Base-by-base conservation (phyloP, 805 yeast species). In the Novakomyces olei region DNA sequence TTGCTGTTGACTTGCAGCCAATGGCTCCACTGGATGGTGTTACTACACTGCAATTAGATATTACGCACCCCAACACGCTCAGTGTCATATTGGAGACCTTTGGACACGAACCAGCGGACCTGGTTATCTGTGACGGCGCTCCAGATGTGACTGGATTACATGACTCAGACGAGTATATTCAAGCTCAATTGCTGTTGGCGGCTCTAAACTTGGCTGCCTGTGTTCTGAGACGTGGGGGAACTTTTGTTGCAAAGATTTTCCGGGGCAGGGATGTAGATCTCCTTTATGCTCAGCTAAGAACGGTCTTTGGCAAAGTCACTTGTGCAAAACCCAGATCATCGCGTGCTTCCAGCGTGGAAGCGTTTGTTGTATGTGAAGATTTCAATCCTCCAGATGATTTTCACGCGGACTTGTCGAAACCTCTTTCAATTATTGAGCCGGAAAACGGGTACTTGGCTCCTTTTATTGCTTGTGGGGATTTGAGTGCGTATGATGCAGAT, bases 91-190 rank as follows among this genome's bases (percentile, higher is more conserved):
- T 78, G 42, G 74, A 72, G 22, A 63, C 75, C 26, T 88, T 88
- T 57, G 92, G 78, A 15, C 93, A 94, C 26, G 78, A 78, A 42
- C 72, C 76, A 35, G 96, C 96, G 0, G 98, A 88, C 51, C 75
- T 85, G 49, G 93, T 88, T 1, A 27, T 30, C 5, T 19, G 33
- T 22, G 33, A 30, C n/a, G 33, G 98, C 36, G 98, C 98, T 0
- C 98, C 98, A 2, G 98, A 88, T 54, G 98, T 88, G 15, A 88
- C 98, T 0, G 98, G 98, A 1, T 54, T 88, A 33, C 98, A 88
- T 49, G 98, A 88, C 53, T 58, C 88, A 37, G 98, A 88, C 51
- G 98, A 88, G 52, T 88, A 85, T 49, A 77, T 88, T 36, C 98
- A 88, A 56, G 94, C 93, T 2, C 96, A 88, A 49, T 59, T 88